A percentile compares a stretch with the other conserved stretches of the same genome.
Evolutionary conservation across 805 yeast genomes (phyloP).

Genomic region (Cyberlindnera mississippiensis): DNA sequence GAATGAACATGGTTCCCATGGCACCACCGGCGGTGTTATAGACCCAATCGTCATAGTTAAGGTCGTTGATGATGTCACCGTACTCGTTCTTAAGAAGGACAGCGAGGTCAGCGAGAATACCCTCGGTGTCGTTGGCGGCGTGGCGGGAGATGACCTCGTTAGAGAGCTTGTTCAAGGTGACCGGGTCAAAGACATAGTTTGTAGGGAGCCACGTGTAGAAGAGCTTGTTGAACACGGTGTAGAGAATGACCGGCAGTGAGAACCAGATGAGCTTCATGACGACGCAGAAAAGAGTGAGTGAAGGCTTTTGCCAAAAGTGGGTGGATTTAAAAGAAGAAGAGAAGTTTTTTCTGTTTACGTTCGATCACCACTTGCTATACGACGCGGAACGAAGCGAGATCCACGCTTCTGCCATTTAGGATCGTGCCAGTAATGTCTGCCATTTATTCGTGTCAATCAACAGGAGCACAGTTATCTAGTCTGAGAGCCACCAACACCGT

Average conservation of each 20-base stretch:
- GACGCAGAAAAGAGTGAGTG: background rate
- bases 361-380: no score
- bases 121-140: slow-evolving; percentile 52
- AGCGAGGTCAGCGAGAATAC: slow-evolving; percentile 59
- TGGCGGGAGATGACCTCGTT: slow-evolving; percentile 49
- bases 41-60: slow-evolving; percentile 82
- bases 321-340: no score
- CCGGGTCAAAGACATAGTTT: slow-evolving; percentile 67
- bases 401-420: no score
- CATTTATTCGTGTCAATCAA: no score
- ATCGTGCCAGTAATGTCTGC: no score
- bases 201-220: slow-evolving; percentile 66
- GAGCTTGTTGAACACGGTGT: slow-evolving; percentile 35
- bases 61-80: slow-evolving; percentile 69
- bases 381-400: no score
- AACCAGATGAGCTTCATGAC: slow-evolving; percentile 20
- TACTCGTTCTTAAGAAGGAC: slow-evolving; percentile 56
- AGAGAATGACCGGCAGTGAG: slow-evolving; percentile 29
- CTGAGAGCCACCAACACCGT: no score
- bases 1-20: slow-evolving; percentile 92
- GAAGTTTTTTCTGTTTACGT: no score
- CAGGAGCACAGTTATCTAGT: no score
- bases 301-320: no score
- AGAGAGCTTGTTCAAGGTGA: slow-evolving; percentile 53
- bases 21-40: slow-evolving; percentile 99